Percentiles rank a stretch among this genome's conserved stretches.
These are phyloP conservation scores for Chytridium lagenaria DNA, from an alignment of 371 early-diverging fungal species.

Conservation along the genomic window DNA sequence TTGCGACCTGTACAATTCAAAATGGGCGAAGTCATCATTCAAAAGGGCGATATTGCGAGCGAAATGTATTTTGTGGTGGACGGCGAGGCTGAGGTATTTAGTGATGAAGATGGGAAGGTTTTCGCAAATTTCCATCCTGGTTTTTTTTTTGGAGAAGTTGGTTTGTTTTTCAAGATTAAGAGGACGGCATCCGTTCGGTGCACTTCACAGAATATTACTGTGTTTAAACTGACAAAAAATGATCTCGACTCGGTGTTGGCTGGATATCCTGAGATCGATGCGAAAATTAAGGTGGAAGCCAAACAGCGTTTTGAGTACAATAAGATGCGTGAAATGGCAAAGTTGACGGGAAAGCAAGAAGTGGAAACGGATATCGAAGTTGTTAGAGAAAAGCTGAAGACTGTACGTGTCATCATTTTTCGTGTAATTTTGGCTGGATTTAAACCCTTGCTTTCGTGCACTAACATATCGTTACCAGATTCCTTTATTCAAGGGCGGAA, in stretches of 20 bases:
- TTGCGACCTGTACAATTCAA: conserved; percentile 51
- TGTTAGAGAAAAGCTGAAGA: conserved; percentile 52
- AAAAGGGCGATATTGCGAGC: conserved; percentile 49
- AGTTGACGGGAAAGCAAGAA: conserved; percentile 36
- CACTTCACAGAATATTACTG: conserved; percentile 32
- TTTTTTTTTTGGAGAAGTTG: conserved; percentile 59
- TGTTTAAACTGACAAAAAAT: conserved; percentile 50
- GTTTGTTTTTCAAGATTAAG: conserved; percentile 47
- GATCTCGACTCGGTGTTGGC: conserved; percentile 48
- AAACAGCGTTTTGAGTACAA: conserved; percentile 45
- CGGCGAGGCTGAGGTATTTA: conserved; percentile 53
- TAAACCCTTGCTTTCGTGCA: neutral
- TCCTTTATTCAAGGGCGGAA: conserved; percentile 50
- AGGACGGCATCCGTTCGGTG: conserved; percentile 55
- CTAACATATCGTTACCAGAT: conserved; percentile 32
- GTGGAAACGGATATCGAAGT: conserved; percentile 53
- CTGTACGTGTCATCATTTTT: conserved; percentile 32
- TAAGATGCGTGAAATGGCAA: conserved; percentile 48
- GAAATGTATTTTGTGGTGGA: conserved; percentile 58
- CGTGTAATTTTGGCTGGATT: too few relatives aligned
- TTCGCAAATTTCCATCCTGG: conserved; percentile 56
- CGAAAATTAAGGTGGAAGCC: conserved; percentile 51
- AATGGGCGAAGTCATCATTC: conserved; percentile 42
- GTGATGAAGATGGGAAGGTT: conserved; percentile 41
- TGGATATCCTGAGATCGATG: conserved; percentile 51